Percentiles rank a stretch among this genome's conserved stretches.
phyloP scores from a whole-genome alignment of 2,329 filamentous ascomycete species.

The Penicillium sp. region DNA sequence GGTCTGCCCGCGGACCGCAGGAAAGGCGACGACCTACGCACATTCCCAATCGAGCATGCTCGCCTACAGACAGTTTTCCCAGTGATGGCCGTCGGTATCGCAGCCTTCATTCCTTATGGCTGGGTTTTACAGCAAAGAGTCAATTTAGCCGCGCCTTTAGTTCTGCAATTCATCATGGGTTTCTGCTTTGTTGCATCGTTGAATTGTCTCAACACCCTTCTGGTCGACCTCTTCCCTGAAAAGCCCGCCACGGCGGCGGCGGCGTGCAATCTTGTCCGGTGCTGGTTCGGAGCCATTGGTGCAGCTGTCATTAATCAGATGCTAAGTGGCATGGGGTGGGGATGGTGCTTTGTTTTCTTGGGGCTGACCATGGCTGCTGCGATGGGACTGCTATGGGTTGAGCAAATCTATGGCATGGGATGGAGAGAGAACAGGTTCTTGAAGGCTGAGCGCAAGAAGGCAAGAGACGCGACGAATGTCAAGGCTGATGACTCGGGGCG shows the following conservation, averaged over 20 bases:
- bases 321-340: conserved; percentile 26
- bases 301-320: conserved; percentile 29
- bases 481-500: background rate
- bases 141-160: conserved; percentile 26
- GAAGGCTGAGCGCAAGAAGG: conserved; percentile 12
- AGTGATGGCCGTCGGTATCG: conserved; percentile 25
- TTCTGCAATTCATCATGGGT: conserved; percentile 36
- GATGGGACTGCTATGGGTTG: conserved; percentile 19
- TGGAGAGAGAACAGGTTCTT: conserved; percentile 21
- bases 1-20: conserved; percentile 17
- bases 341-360: conserved; percentile 32
- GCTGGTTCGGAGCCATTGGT: conserved; percentile 30
- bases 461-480: background rate
- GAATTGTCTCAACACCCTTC: conserved; percentile 29
- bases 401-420: conserved; percentile 19
- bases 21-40: conserved; percentile 47
- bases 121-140: conserved; percentile 29
- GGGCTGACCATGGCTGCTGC: conserved; percentile 17
- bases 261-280: conserved; percentile 32
- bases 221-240: conserved; percentile 32
- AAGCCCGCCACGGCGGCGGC: conserved; percentile 30
- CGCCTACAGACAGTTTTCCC: conserved; percentile 30
- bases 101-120: conserved; percentile 31
- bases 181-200: conserved; percentile 25
- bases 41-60: conserved; percentile 44